phyloP scores from a whole-genome alignment of 2,329 filamentous ascomycete species.

The Pseudogymnoascus pannorum region DNA sequence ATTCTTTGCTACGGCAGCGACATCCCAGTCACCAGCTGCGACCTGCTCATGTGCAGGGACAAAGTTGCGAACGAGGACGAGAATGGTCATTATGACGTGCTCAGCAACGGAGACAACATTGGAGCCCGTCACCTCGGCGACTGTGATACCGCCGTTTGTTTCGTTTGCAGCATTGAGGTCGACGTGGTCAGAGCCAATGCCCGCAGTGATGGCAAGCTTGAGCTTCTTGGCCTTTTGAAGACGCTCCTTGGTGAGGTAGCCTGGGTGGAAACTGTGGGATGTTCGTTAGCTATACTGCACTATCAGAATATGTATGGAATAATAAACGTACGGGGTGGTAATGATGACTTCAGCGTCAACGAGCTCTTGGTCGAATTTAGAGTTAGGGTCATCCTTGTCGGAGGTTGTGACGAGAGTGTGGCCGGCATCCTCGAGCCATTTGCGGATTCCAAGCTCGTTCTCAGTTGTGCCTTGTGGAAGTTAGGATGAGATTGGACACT shows the following conservation, averaged over 20 bases:
- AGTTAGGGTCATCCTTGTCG: constrained; percentile 92
- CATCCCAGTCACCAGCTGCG: constrained; percentile 83
- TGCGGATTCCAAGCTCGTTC: constrained; percentile 94
- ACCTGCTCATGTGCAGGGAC: constrained; percentile 96
- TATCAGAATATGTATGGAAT: neutral
- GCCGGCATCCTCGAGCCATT: constrained; percentile 95
- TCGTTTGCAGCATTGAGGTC: constrained; percentile 95
- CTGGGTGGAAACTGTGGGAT: constrained; percentile 77
- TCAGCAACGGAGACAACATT: constrained; percentile 98
- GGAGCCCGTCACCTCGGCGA: constrained; percentile 94
- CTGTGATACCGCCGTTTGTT: constrained; percentile 95
- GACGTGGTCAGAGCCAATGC: constrained; percentile 97
- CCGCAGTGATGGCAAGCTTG: constrained; percentile 93
- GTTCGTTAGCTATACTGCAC: constrained; percentile 10
- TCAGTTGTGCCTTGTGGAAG: constrained; percentile 75
- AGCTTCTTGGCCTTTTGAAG: constrained; percentile 98
- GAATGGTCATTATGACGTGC: constrained; percentile 99
- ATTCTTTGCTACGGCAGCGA: constrained; percentile 93
- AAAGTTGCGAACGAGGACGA: constrained; percentile 93
- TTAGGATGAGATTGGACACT: neutral
- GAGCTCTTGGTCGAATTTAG: constrained; percentile 89
- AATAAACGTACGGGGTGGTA: constrained; percentile 71
- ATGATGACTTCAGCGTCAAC: constrained; percentile 98
- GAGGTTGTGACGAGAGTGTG: constrained; percentile 96
- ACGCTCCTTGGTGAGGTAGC: constrained; percentile 93